These are phyloP conservation scores for Lathyrus sativus DNA, from an alignment of 306 rosid genomes.

Conservation along the genomic window DNA sequence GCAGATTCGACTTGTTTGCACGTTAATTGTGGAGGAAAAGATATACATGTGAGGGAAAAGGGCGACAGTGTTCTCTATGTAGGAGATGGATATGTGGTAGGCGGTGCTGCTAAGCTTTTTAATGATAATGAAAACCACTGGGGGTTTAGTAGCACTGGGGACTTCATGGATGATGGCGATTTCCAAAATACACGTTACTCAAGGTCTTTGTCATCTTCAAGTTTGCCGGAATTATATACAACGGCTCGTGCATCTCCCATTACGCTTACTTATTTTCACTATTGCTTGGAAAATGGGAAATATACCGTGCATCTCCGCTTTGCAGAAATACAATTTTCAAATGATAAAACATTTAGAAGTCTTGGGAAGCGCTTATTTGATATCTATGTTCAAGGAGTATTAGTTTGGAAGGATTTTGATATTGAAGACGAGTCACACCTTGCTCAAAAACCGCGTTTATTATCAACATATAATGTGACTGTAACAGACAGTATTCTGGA, in stretches of 20 bases:
- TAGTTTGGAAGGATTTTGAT: slow-evolving; percentile 52
- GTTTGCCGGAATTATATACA: slow-evolving; percentile 45
- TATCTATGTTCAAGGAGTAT: slow-evolving; percentile 58
- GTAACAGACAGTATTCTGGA: slow-evolving; percentile 43
- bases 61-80: slow-evolving; percentile 38
- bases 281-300: slow-evolving; percentile 67
- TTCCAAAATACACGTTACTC: slow-evolving; percentile 40
- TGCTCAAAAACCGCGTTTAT: slow-evolving; percentile 44
- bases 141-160: slow-evolving; percentile 67
- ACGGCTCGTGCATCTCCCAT: slow-evolving; percentile 57
- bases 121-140: slow-evolving; percentile 29
- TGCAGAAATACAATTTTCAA: slow-evolving; percentile 56
- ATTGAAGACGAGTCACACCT: slow-evolving; percentile 47
- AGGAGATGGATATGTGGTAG: slow-evolving; percentile 47
- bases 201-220: slow-evolving; percentile 34
- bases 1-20: slow-evolving; percentile 78
- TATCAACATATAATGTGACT: slow-evolving; percentile 38
- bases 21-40: slow-evolving; percentile 67
- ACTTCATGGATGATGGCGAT: slow-evolving; percentile 45
- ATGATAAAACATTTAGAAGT: slow-evolving; percentile 51
- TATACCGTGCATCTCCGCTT: slow-evolving; percentile 61
- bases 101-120: slow-evolving; percentile 53
- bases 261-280: slow-evolving; percentile 61
- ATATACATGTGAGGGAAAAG: slow-evolving; percentile 42
- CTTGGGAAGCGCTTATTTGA: slow-evolving; percentile 66